These are phyloP conservation scores for Rhodamnia rubescens DNA, from an alignment of 345 rosid genomes.

Conservation along the genomic window DNA sequence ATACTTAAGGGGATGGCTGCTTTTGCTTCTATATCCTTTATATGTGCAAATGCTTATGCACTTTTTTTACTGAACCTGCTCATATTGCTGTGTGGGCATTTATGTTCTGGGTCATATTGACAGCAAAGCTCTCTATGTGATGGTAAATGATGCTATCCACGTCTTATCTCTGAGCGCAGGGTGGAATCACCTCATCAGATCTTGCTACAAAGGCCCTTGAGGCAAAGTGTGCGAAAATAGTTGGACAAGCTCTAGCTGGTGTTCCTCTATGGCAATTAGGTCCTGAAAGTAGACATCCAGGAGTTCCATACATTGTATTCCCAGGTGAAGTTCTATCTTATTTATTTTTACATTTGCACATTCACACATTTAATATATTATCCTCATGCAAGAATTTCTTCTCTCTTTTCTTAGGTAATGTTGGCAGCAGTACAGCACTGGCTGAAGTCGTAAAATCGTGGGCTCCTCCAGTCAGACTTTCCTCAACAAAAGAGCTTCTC, in stretches of 20 bases:
- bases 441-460: constrained; percentile 86
- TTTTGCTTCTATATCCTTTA: neutral
- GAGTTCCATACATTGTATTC: constrained; percentile 93
- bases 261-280: constrained; percentile 96
- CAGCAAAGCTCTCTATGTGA: neutral
- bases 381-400: neutral
- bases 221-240: constrained; percentile 78
- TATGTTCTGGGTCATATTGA: neutral
- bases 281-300: constrained; percentile 94
- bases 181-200: constrained; percentile 97
- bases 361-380: neutral
- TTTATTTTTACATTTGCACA: neutral
- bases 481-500: constrained; percentile 67
- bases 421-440: constrained; percentile 68
- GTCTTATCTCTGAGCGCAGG: constrained; percentile 20
- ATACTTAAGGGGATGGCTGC: neutral
- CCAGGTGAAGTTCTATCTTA: constrained; percentile 47
- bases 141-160: neutral
- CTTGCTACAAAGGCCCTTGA: constrained; percentile 92
- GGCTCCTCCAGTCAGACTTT: constrained; percentile 51
- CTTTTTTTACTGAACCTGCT: neutral
- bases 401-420: constrained; percentile 51
- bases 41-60: neutral
- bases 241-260: constrained; percentile 94
- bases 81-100: neutral